Percentiles rank a stretch among this genome's conserved stretches.
phyloP scores from a whole-genome alignment of 176 grass and related monocot species.

The Echinochloa phyllopogon region DNA sequence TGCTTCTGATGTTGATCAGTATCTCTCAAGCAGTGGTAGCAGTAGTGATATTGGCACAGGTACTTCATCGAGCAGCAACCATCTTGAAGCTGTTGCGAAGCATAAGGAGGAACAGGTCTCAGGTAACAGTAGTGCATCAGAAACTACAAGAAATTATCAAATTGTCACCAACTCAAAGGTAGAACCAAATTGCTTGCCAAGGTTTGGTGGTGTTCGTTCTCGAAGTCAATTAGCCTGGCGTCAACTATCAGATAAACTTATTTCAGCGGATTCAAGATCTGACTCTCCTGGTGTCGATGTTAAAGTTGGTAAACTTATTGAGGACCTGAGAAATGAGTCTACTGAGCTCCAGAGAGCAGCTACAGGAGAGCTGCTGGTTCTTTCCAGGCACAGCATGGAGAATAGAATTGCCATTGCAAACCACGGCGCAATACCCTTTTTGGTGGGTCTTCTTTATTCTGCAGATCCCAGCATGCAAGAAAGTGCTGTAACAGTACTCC shows the following conservation, averaged over 20 bases:
- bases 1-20: constrained; percentile 25
- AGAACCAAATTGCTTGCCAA: constrained; percentile 34
- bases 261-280: constrained; percentile 44
- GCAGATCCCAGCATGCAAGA: constrained; percentile 66
- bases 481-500: constrained; percentile 71
- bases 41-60: neutral
- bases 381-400: constrained; percentile 75
- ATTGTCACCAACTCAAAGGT: constrained; percentile 42
- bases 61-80: constrained; percentile 35
- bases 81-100: constrained; percentile 28
- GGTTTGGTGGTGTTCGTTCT: constrained; percentile 44
- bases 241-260: constrained; percentile 49
- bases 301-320: constrained; percentile 55
- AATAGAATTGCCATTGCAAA: constrained; percentile 69
- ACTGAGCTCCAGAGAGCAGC: constrained; percentile 52
- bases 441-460: constrained; percentile 76
- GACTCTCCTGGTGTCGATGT: constrained; percentile 57
- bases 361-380: constrained; percentile 64
- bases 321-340: constrained; percentile 71
- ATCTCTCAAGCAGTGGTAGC: constrained; percentile 25
- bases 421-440: constrained; percentile 62
- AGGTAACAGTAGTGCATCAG: constrained; percentile 53
- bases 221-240: constrained; percentile 48
- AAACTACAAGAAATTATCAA: constrained; percentile 45
- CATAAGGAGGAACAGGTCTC: constrained; percentile 31